Evolutionary conservation across 306 rosid species (phyloP), one percentile per base, ranked within the genome.

Genomic region (Argentina anserina): DNA sequence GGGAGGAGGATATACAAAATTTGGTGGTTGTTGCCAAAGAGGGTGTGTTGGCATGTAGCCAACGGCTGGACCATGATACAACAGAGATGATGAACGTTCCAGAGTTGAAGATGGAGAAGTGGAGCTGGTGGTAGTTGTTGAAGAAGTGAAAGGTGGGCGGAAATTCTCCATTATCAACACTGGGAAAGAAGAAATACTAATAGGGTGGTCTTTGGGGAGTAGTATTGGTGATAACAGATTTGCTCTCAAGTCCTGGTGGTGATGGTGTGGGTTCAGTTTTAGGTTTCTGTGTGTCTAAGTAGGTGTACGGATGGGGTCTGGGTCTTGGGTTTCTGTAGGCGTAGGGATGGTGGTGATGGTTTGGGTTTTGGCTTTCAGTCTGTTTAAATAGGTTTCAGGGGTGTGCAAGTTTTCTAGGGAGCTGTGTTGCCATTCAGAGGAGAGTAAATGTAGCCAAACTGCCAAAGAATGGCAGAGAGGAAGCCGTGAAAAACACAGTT

Each of bases 151-250:
- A 0, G 67, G 78, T 0, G 55, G 43, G 0, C 20, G 67, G 52
- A 76, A 65, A 20, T 20, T 21, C 9, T 82, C 85, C 82, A 87
- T 86, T 62, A 0, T 79, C 7, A 63, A 49, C 12, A 52, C 41
- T 17, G 25, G 21, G 9, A 46, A 28, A 53, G 21, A 14, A 59
- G 41, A 53, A 14, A 25, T 42, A 18, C 14, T 11, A 13, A 45
- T 36, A 58, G 5, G 65, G 18, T 52, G 56, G 56, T 52, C 43
- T 65, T 40, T 66, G 21, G 40, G 41, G 31, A 25, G 33, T 25
- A 23, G 17, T 60, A 43, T 13, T 21, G 53, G 11, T 21, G 29
- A 10, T 25, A 23, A 53, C 18, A 74, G 42, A 14, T 39, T 58
- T 14, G 65, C 31, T 23, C 31, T 53, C 2, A 21, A 7, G 3